Evolutionary conservation across 768 basidiomycete genomes (phyloP).

Genomic region (Boletus rubroflammeus): DNA sequence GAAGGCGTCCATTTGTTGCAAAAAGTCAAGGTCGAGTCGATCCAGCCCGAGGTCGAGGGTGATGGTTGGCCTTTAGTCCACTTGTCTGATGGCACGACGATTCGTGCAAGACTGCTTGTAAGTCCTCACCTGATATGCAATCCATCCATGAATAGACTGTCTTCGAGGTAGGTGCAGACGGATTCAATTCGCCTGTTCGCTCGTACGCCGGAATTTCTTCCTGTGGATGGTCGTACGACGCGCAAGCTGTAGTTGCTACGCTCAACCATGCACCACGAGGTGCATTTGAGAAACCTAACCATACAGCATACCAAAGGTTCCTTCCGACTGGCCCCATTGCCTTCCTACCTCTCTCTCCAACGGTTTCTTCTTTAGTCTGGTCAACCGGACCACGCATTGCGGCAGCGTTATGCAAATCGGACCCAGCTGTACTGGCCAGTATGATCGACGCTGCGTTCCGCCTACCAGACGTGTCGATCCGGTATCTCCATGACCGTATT

Average conservation of each 20-base stretch:
- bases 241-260: conserved; percentile 88
- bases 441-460: conserved; percentile 94
- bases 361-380: conserved; percentile 89
- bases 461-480: conserved; percentile 68
- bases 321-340: conserved; percentile 94
- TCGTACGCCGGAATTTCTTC: conserved; percentile 80
- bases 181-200: conserved; percentile 91
- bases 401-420: conserved; percentile 61
- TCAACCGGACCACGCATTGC: conserved; percentile 80
- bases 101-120: conserved; percentile 76
- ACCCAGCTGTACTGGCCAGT: conserved; percentile 55
- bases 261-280: conserved; percentile 68
- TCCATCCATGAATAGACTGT: neutral
- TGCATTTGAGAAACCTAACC: conserved; percentile 60
- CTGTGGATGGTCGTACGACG: conserved; percentile 89
- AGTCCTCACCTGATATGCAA: conserved; percentile 20
- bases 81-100: conserved; percentile 59
- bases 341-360: conserved; percentile 82
- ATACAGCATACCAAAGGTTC: conserved; percentile 90
- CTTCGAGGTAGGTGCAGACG: conserved; percentile 86
- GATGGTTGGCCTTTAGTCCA: conserved; percentile 79
- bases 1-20: conserved; percentile 64
- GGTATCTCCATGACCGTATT: conserved; percentile 60
- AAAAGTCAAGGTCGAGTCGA: conserved; percentile 69
- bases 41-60: conserved; percentile 43